Evolutionary conservation across 2,329 filamentous ascomycete species (phyloP).

Genomic region (Cryphonectria japonica): DNA sequence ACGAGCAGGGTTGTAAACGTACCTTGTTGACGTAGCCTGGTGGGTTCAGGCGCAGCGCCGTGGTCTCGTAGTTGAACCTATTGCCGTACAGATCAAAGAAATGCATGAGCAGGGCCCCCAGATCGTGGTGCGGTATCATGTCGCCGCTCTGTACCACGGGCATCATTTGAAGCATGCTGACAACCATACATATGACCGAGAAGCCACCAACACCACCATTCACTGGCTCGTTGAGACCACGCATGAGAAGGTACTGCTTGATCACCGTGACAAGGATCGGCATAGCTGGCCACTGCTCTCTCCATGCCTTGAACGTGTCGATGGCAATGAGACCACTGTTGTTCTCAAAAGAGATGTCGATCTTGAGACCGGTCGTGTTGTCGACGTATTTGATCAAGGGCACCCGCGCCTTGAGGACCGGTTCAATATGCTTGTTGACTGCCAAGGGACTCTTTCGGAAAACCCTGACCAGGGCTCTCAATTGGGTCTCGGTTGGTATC

Average conservation of each 20-base stretch:
- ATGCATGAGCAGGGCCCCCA: slow-evolving; percentile 81
- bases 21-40: slow-evolving; percentile 81
- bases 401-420: slow-evolving; percentile 78
- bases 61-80: slow-evolving; percentile 69
- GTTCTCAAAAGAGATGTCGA: slow-evolving; percentile 97
- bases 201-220: slow-evolving; percentile 93
- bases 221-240: slow-evolving; percentile 87
- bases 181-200: slow-evolving; percentile 89
- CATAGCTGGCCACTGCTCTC: slow-evolving; percentile 78
- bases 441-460: slow-evolving; percentile 62
- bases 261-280: slow-evolving; percentile 82
- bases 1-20: slow-evolving; percentile 33
- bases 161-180: slow-evolving; percentile 83
- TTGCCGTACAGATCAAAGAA: slow-evolving; percentile 92
- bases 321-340: slow-evolving; percentile 79
- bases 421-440: slow-evolving; percentile 60
- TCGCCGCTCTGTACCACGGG: slow-evolving; percentile 68
- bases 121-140: slow-evolving; percentile 64
- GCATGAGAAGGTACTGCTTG: slow-evolving; percentile 91
- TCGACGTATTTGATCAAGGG: slow-evolving; percentile 94
- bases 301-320: slow-evolving; percentile 81
- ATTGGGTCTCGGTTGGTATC: slow-evolving; percentile 54
- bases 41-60: slow-evolving; percentile 76
- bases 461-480: slow-evolving; percentile 66
- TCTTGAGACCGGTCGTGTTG: slow-evolving; percentile 73